phyloP scores from a whole-genome alignment of 805 yeast genomes.

The Metschnikowia cerradonensis region DNA sequence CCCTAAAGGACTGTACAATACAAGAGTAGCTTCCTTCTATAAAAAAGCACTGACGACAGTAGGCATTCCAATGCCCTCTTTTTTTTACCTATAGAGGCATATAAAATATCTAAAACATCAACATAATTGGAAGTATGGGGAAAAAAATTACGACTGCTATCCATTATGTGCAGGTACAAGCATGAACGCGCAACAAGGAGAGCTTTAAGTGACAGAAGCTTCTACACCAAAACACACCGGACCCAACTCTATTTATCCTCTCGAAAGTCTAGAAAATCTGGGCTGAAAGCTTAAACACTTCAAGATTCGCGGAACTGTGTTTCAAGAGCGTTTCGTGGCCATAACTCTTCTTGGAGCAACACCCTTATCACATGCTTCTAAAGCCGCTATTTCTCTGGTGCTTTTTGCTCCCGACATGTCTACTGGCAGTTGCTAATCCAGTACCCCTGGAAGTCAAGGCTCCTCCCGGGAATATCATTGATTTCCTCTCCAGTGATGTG shows the following conservation, averaged over 20 bases:
- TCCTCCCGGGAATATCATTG: conserved; percentile 51
- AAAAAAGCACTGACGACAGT: too few relatives aligned
- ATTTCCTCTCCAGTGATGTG: conserved; percentile 61
- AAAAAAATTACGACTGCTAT: too few relatives aligned
- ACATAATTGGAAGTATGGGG: too few relatives aligned
- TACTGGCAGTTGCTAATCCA: conserved; percentile 14
- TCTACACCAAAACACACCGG: not conserved
- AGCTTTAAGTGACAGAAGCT: not conserved
- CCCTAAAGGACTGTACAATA: too few relatives aligned
- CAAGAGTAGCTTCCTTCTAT: too few relatives aligned
- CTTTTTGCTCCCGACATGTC: conserved; percentile 4
- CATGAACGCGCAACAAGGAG: not conserved
- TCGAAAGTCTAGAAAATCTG: not conserved
- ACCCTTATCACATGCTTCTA: not conserved
- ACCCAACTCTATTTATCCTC: not conserved
- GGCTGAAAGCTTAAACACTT: not conserved
- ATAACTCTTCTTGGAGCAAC: not conserved
- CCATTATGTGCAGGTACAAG: too few relatives aligned
- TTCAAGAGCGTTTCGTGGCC: not conserved
- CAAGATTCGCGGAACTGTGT: not conserved
- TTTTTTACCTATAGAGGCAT: too few relatives aligned
- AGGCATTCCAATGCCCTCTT: too few relatives aligned
- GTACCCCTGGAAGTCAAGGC: conserved; percentile 6
- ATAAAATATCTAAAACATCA: too few relatives aligned
- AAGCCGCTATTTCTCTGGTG: not conserved